Evolutionary conservation across 169 alveolate genomes (phyloP), one percentile per base, ranked within the genome.

Genomic region (Cryptosporidium baileyi): DNA sequence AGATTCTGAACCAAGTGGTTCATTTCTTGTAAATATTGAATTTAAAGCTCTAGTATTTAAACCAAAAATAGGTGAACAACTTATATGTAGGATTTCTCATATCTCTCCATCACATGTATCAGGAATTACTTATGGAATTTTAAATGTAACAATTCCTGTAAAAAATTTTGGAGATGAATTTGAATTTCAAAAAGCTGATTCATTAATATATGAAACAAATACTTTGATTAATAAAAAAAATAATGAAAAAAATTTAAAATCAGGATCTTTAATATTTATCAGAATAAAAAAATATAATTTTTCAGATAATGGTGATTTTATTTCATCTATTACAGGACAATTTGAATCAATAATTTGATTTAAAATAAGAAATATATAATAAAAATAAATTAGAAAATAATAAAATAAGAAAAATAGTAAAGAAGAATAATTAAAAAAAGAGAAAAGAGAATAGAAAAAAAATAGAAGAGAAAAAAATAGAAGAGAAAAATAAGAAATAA

Each of bases 81-180:
- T 74, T 40, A 41, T 74, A 22, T 74, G 85, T 44, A 26, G 67
- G n/a, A 57, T 74, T 54, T 74, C 67, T 3, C 67, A 74, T 19
- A 54, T 74, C 26, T 74, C 85, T n/a, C 85, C 85, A 13, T 57
- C 67, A 2, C 67, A 74, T 54, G 28, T 74, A 19, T 74, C 85
- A 15, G 85, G 85, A 52, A 74, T 74, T 22, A 57, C 85, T n/a
- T 74, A 74, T 54, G 85, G 85, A 22, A 38, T 74, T 52, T 44
- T 74, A 26, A 74, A 57, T 51, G 54, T 74, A 40, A 43, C 59
- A 3, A 59, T 74, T 74, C 85, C 85, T 7, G 36, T 59, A 40
- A 74, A 74, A 45, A 32, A 19, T 34, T 40, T 74, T 54, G 36
- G 30, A 24, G 60, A 61, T 22, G 59, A 74, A 32, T 74, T 40